Evolutionary conservation across 176 grass and related monocot species (phyloP), one percentile per base, ranked within the genome.

Genomic region (Themeda triandra): DNA sequence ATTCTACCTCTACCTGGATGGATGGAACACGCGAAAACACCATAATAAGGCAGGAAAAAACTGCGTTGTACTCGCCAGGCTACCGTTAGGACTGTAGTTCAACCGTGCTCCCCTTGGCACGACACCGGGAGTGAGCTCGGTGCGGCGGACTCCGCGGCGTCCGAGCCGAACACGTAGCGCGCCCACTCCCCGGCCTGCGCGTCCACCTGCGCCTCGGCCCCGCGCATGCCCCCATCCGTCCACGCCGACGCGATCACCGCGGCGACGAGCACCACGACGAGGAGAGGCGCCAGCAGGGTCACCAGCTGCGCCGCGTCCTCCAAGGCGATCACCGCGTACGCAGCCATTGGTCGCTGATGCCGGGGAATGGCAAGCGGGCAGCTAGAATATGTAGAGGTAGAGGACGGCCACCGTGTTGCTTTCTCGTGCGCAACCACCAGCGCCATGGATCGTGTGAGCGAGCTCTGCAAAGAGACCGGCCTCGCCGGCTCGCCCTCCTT

Each of bases 101-200:
- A 81, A 49, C 51, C 78, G 45, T 56, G 59, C 42, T n/a, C 44
- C 31, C 31, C 40, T 18, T 40, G 64, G 19, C 51, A 60, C 37
- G n/a, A 9, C 77, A 69, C 29, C 13, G 44, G 51, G 40, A 25
- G 64, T 11, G 36, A 3, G 49, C 71, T 0, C 62, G 27, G 8
- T 45, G 44, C 66, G 18, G 29, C 71, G 62, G 25, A 3, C 54
- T 88, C 88, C 23, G 10, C 46, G 18, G 30, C 63, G 39, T 92
- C 73, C 23, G 87, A 17, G 19, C 87, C 93, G 75, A 95, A 95
- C 49, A 95, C 59, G 73, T 81, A 95, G 51, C 28, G 78, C 25
- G 82, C 90, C 79, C 91, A 75, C 83, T 95, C 90, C 45, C 45
- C 46, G 10, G 67, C 93, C 33, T 13, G 87, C 62, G 66, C 92